Conservation (phyloP, 306 rosid species). For the Dryas drummondii region DNA sequence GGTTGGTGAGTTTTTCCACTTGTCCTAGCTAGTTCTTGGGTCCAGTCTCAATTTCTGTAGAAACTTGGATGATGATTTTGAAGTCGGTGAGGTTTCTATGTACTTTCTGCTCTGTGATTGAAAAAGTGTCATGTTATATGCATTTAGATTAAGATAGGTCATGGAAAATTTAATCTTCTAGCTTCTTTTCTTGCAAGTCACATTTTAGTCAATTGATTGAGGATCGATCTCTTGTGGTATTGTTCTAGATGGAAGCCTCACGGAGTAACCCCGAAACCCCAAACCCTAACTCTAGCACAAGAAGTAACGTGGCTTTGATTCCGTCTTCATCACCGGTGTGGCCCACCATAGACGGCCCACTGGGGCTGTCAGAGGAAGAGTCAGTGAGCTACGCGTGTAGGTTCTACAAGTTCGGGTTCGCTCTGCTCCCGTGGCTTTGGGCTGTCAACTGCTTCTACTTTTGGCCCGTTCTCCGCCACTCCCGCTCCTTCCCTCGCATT, state of each 20-base stretch:
- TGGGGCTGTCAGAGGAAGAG: constrained; percentile 84
- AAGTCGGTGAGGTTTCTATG: too few relatives aligned
- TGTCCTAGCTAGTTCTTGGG: too few relatives aligned
- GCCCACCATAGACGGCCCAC: constrained; percentile 83
- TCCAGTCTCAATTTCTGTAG: too few relatives aligned
- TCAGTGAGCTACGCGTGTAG: constrained; percentile 63
- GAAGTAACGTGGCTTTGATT: constrained; percentile 26
- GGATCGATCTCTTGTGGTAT: neutral
- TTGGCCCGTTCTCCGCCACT: constrained; percentile 87
- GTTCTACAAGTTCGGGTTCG: constrained; percentile 80
- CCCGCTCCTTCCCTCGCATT: constrained; percentile 76
- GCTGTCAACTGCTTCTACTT: constrained; percentile 96
- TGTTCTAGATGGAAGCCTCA: constrained; percentile 13
- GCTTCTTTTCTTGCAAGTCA: too few relatives aligned
- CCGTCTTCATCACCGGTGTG: constrained; percentile 49
- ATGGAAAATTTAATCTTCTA: too few relatives aligned
- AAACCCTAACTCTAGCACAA: constrained; percentile 30
- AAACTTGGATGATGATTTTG: too few relatives aligned
- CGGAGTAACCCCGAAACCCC: constrained; percentile 4
- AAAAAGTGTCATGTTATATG: too few relatives aligned
- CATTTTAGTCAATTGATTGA: too few relatives aligned
- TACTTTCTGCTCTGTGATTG: too few relatives aligned
- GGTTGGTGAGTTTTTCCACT: too few relatives aligned
- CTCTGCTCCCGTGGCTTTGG: constrained; percentile 87
- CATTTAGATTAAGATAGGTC: too few relatives aligned